These are phyloP conservation scores for Rhodosporidiobolus odoratus DNA, from an alignment of 768 basidiomycete genomes.

Conservation along the genomic window DNA sequence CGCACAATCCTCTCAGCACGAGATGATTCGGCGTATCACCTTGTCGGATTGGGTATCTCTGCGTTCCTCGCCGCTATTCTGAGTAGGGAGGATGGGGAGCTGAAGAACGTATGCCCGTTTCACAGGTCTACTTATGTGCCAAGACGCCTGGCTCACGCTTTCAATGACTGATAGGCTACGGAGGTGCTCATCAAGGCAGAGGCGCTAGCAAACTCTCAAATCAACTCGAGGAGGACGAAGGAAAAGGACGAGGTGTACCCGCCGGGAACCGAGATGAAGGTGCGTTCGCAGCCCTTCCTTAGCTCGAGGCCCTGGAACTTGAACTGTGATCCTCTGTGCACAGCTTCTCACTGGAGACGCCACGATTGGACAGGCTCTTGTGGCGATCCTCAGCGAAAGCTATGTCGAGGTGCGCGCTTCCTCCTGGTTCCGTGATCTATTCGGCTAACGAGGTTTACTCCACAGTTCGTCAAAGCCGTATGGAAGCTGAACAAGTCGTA, in stretches of 20 bases:
- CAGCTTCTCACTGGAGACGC: constrained; percentile 27
- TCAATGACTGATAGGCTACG: not conserved
- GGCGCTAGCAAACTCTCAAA: constrained; percentile 1
- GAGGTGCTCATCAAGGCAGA: constrained; percentile 22
- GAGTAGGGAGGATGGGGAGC: constrained; percentile 26
- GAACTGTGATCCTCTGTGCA: not conserved
- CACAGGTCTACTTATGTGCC: not conserved
- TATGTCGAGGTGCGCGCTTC: constrained; percentile 10
- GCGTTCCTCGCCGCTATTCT: constrained; percentile 27
- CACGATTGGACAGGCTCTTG: constrained; percentile 18
- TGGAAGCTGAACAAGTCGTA: constrained; percentile 35
- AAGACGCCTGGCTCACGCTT: not conserved
- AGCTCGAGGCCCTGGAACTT: too few relatives aligned
- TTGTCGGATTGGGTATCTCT: constrained; percentile 18
- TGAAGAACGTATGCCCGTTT: not conserved
- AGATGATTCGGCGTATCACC: constrained; percentile 1
- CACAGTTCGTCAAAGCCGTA: constrained; percentile 20
- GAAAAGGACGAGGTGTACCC: constrained; percentile 19
- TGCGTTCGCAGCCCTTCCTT: not conserved
- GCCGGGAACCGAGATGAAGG: constrained; percentile 26
- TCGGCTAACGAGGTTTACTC: too few relatives aligned
- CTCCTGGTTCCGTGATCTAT: too few relatives aligned
- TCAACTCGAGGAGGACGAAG: constrained; percentile 1
- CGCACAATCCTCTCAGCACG: not conserved
- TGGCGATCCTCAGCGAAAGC: constrained; percentile 23